Evolutionary conservation across 1,139 yeast species (phyloP).

Genomic region (Arxiozyma heterogenica): DNA sequence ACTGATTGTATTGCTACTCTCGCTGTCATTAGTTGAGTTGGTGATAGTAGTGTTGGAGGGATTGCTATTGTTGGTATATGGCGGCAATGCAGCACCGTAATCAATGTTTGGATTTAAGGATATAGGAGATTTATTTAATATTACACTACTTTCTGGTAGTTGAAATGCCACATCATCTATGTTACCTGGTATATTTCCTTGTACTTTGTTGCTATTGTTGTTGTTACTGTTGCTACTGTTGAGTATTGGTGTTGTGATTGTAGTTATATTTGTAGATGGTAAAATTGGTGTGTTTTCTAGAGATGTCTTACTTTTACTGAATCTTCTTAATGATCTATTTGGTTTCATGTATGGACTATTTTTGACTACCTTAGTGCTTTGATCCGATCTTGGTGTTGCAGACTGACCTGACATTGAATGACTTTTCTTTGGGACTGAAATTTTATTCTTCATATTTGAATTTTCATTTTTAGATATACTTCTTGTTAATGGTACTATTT

Average conservation of each 20-base stretch:
- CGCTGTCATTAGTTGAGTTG: background rate
- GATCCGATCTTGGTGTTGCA: conserved; percentile 4
- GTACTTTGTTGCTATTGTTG: conserved; percentile 2
- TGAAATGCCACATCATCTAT: conserved; percentile 24
- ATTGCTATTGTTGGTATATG: background rate
- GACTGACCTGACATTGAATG: background rate
- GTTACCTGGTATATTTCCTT: background rate
- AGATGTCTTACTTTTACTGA: conserved; percentile 3
- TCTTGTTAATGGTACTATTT: background rate
- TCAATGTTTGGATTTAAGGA: background rate
- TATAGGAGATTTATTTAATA: background rate
- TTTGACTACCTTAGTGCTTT: conserved; percentile 22
- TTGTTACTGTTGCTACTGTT: background rate
- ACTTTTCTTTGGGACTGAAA: background rate
- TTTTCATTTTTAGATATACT: background rate
- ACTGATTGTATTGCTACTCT: background rate
- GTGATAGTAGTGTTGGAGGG: background rate
- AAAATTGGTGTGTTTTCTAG: conserved; percentile 9
- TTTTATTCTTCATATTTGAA: background rate
- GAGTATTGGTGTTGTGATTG: conserved; percentile 2
- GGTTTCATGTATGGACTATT: conserved; percentile 24
- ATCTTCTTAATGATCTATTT: conserved; percentile 14
- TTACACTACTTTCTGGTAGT: conserved; percentile 25
- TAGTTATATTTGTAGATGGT: background rate
- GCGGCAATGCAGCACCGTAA: background rate